Evolutionary conservation across 257 asterid species (phyloP), one percentile per base, ranked within the genome.

Genomic region (Cordia subcordata): DNA sequence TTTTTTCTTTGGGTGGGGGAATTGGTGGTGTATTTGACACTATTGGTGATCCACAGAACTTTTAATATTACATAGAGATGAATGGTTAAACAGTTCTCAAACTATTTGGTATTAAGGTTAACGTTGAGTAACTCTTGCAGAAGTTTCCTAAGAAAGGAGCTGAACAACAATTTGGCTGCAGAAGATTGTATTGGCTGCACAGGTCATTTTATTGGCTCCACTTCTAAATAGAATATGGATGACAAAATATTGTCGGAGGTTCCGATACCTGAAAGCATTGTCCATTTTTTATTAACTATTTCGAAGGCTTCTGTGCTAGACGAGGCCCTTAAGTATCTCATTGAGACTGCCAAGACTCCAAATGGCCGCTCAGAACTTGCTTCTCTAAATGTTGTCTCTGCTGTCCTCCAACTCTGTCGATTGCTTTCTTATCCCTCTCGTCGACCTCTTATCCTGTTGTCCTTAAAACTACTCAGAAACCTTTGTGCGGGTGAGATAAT

Each of bases 401-500:
- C 55, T 14, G 69, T 68, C 65, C 92, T 92, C 47, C 62, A 71
- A 62, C 83, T 84, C 11, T 88, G 92, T 69, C 79, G 27, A 57
- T 62, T 76, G 32, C 75, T 84, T n/a, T 58, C 46, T 14, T 69
- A 20, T 58, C 67, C 78, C 62, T 71, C 82, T 55, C 57, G 55
- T 18, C 61, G 78, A 21, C 63, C 70, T 47, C 76, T 85, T 68
- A 70, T 80, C 63, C 75, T 84, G 49, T 72, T 55, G 44, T 62
- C 90, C 55, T 49, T 92, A 40, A 88, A 82, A 79, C 77, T 85
- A 44, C 82, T 91, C 49, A 82, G 98, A 61, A 91, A 91, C 75
- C 63, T 87, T 50, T 92, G 95, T 68, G 96, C 98, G 0, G 98
- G 96, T 66, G 96, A 85, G 65, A 64, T 72, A 23, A 55, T 51